phyloP scores from a whole-genome alignment of 345 rosid species.

The Eucalyptus regnans region DNA sequence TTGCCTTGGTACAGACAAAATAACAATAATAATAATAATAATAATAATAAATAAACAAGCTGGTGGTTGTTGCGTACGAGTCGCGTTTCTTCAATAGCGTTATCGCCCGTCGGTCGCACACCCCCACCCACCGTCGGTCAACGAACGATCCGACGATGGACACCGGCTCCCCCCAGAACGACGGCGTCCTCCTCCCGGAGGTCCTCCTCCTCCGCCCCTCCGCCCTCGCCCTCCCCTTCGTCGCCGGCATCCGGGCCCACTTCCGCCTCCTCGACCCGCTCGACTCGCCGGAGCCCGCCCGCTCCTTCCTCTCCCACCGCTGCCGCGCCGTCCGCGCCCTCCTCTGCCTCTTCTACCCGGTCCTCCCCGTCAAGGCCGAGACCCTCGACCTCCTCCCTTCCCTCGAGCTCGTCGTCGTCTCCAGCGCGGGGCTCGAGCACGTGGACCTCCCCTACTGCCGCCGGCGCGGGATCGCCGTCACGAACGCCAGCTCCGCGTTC shows the following conservation, averaged over 20 bases:
- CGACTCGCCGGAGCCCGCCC: neutral
- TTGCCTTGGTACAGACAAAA: too few species aligned
- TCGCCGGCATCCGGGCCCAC: neutral
- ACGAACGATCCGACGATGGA: neutral
- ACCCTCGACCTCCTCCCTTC: constrained; percentile 14
- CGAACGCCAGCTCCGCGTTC: constrained; percentile 23
- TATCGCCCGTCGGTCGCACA: neutral
- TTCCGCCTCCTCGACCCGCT: constrained; percentile 15
- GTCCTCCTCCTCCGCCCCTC: constrained; percentile 18
- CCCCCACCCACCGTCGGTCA: neutral
- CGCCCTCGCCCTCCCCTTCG: neutral
- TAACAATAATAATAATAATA: too few species aligned
- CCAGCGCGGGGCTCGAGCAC: constrained; percentile 28
- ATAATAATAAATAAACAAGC: too few species aligned
- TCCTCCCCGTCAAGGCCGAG: constrained; percentile 5
- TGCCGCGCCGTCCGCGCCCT: constrained; percentile 11
- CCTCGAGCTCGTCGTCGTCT: constrained; percentile 17
- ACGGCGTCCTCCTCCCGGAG: neutral
- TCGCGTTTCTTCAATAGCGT: neutral
- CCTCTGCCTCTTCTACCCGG: constrained; percentile 8
- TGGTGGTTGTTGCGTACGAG: neutral
- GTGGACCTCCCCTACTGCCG: constrained; percentile 32
- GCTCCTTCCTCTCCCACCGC: constrained; percentile 5
- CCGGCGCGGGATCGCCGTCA: constrained; percentile 17
- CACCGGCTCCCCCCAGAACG: neutral